Conservation (phyloP, 192 early-diverging fungal genomes). For the Thamnidium elegans region DNA sequence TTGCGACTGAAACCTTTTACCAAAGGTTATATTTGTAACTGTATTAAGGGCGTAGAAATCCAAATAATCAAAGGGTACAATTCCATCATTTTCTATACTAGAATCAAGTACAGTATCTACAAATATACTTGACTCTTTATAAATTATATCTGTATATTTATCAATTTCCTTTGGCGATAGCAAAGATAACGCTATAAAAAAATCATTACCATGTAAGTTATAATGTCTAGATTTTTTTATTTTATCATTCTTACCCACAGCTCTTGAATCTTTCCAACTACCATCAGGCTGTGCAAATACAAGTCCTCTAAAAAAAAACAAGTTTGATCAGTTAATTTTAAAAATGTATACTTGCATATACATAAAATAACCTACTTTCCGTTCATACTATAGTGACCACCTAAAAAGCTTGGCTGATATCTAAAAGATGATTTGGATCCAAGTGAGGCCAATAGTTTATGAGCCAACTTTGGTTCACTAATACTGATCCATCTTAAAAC, state of each 20-base stretch:
- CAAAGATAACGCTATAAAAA: conserved; percentile 9
- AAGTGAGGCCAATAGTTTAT: conserved; percentile 1
- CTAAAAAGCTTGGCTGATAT: not conserved
- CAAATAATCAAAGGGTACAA: not conserved
- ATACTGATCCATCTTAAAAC: conserved; percentile 1
- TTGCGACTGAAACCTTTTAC: not conserved
- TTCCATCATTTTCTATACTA: not conserved
- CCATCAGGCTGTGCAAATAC: not conserved
- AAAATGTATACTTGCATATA: not conserved
- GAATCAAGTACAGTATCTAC: not conserved
- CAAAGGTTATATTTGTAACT: not conserved
- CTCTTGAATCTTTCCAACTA: conserved; percentile 11
- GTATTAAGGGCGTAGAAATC: not conserved
- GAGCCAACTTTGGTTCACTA: conserved; percentile 9
- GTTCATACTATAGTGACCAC: not conserved
- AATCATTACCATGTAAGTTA: not conserved
- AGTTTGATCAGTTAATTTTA: not conserved
- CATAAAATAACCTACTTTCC: conserved; percentile 6
- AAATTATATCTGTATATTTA: not conserved
- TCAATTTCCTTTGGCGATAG: conserved; percentile 8
- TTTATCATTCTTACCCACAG: not conserved
- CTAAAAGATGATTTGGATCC: not conserved
- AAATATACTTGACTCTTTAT: not conserved
- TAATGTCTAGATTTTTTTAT: not conserved
- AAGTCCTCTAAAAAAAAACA: conserved; percentile 3